Conservation (phyloP, 371 early-diverging fungal genomes). For the Mucor sp. region DNA sequence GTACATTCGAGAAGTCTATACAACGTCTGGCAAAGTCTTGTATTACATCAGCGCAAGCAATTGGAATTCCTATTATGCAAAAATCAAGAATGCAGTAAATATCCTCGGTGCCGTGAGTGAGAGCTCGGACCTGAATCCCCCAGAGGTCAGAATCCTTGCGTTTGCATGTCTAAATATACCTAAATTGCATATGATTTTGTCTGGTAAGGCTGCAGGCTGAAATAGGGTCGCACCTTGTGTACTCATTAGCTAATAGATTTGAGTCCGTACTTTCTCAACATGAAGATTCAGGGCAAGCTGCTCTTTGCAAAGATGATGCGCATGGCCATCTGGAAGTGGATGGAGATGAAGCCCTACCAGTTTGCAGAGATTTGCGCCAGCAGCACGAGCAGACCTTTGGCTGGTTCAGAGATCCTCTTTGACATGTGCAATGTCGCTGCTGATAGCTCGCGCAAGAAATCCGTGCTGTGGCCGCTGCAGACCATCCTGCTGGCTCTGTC, state of each 20-base stretch:
- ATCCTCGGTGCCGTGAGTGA: constrained; percentile 26
- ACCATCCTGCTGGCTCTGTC: constrained; percentile 74
- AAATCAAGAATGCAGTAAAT: constrained; percentile 48
- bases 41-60: constrained; percentile 81
- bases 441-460: constrained; percentile 63
- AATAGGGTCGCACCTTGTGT: neutral
- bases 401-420: constrained; percentile 78
- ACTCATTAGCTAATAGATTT: constrained; percentile 61
- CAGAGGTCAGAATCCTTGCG: constrained; percentile 38
- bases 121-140: constrained; percentile 26
- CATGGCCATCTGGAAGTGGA: constrained; percentile 88
- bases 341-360: constrained; percentile 74
- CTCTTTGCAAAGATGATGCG: constrained; percentile 69
- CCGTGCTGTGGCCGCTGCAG: constrained; percentile 80
- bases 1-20: constrained; percentile 56
- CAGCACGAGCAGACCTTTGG: constrained; percentile 63
- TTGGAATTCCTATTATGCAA: constrained; percentile 73
- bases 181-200: constrained; percentile 30
- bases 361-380: constrained; percentile 68
- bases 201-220: constrained; percentile 21
- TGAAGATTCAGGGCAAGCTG: constrained; percentile 70
- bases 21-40: constrained; percentile 68
- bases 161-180: constrained; percentile 30
- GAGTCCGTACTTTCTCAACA: constrained; percentile 59
- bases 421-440: constrained; percentile 68